phyloP scores from a whole-genome alignment of 2,329 filamentous ascomycete genomes.

The Neoscytalidium dimidiatum region DNA sequence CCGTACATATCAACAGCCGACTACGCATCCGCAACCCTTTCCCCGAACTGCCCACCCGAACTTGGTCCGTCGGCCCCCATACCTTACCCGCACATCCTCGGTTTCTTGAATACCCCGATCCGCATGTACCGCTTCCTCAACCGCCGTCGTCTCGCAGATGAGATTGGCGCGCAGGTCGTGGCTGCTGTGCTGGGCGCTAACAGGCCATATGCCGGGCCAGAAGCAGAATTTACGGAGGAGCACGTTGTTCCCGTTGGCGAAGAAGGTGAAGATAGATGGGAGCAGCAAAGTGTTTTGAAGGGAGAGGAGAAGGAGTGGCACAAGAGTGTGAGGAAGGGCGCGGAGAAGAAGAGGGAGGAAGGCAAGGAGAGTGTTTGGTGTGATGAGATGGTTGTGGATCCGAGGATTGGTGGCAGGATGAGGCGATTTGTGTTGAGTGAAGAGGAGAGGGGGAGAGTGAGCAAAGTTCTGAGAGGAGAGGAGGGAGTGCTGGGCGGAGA shows the following conservation, averaged over 20 bases:
- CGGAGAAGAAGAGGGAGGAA: constrained; percentile 45
- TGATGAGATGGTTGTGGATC: constrained; percentile 72
- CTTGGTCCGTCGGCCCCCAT: constrained; percentile 75
- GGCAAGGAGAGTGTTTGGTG: constrained; percentile 68
- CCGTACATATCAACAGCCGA: constrained; percentile 72
- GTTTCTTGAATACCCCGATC: constrained; percentile 86
- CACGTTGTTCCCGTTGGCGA: constrained; percentile 29
- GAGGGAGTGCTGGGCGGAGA: constrained; percentile 37
- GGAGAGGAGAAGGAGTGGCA: constrained; percentile 81
- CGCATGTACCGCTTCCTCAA: constrained; percentile 87
- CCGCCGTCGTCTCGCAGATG: constrained; percentile 80
- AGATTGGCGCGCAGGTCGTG: constrained; percentile 83
- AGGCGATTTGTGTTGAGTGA: constrained; percentile 69
- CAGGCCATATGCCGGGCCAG: constrained; percentile 45
- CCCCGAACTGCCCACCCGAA: constrained; percentile 65
- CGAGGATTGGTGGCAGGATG: constrained; percentile 77
- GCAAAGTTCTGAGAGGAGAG: constrained; percentile 58
- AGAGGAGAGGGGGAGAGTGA: constrained; percentile 70
- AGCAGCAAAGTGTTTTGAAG: constrained; percentile 66
- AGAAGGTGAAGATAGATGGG: constrained; percentile 39
- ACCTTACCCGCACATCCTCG: constrained; percentile 84
- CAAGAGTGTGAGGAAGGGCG: constrained; percentile 68
- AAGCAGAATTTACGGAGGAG: constrained; percentile 28
- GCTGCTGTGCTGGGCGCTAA: constrained; percentile 71
- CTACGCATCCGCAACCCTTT: constrained; percentile 68